Conservation (phyloP, 192 early-diverging fungal genomes). For the Entomortierella beljakovae region DNA sequence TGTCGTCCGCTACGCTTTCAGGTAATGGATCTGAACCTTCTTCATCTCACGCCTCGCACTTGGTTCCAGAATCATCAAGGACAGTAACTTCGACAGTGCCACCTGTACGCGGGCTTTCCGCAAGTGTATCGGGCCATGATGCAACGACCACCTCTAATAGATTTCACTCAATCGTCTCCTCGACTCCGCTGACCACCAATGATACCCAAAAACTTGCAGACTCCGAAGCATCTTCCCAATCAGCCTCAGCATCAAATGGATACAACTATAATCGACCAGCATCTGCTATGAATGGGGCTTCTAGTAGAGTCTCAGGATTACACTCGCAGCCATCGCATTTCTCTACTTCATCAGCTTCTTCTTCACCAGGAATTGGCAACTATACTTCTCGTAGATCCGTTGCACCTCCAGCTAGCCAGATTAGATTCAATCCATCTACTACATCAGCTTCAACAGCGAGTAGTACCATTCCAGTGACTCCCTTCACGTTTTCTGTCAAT, state of each 20-base stretch:
- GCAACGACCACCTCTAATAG: background rate
- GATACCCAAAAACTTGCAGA: background rate
- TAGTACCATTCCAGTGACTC: background rate
- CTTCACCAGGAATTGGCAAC: conserved; percentile 1
- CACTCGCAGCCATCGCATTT: background rate
- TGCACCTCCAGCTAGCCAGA: conserved; percentile 3
- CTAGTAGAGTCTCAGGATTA: background rate
- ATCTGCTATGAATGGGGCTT: background rate
- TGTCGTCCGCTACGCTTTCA: conserved; percentile 17
- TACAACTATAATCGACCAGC: conserved; percentile 2
- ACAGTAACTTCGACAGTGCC: background rate
- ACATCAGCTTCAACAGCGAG: background rate
- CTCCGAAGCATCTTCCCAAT: background rate
- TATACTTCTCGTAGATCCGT: conserved; percentile 5
- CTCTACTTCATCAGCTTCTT: background rate
- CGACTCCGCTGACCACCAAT: background rate
- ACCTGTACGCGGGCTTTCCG: background rate
- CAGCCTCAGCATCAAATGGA: background rate
- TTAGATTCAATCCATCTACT: conserved; percentile 11
- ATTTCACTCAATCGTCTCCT: background rate
- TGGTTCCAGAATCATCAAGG: conserved; percentile 3
- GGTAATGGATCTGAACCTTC: background rate
- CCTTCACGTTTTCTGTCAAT: background rate
- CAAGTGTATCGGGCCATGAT: background rate
- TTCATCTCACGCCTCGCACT: conserved; percentile 10